phyloP scores from a whole-genome alignment of 352 stramenopile genomes.

The Phytophthora vignae region DNA sequence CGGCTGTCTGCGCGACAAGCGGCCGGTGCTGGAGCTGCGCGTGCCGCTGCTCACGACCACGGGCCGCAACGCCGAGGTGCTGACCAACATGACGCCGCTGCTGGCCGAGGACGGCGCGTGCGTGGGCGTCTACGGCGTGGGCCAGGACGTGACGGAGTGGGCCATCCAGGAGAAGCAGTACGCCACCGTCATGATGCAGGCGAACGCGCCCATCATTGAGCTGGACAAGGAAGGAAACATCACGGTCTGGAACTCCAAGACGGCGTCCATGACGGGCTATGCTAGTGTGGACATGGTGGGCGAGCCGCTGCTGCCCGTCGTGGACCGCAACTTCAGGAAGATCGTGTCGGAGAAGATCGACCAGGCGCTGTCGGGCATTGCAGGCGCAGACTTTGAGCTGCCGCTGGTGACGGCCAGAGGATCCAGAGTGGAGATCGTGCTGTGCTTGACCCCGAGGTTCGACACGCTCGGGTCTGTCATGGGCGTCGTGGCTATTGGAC shows the following conservation, averaged over 20 bases:
- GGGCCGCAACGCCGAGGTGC: slow-evolving; percentile 54
- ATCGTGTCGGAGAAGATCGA: slow-evolving; percentile 64
- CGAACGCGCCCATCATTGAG: slow-evolving; percentile 81
- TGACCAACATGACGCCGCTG: slow-evolving; percentile 66
- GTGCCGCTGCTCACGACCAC: slow-evolving; percentile 55
- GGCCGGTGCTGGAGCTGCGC: slow-evolving; percentile 59
- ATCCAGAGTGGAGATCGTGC: slow-evolving; percentile 59
- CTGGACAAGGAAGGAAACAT: slow-evolving; percentile 75
- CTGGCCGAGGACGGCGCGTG: slow-evolving; percentile 49
- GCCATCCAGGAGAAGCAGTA: slow-evolving; percentile 66
- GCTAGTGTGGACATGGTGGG: slow-evolving; percentile 56
- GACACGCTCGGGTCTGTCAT: slow-evolving; percentile 45
- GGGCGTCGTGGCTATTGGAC: slow-evolving; percentile 63
- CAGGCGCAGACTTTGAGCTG: slow-evolving; percentile 59
- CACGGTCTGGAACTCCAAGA: slow-evolving; percentile 74
- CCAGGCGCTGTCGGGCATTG: slow-evolving; percentile 51
- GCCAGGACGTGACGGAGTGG: slow-evolving; percentile 62
- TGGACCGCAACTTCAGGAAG: slow-evolving; percentile 50
- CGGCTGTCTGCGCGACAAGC: slow-evolving; percentile 37
- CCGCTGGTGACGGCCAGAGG: slow-evolving; percentile 55
- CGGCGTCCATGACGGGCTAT: slow-evolving; percentile 62
- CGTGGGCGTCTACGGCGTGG: slow-evolving; percentile 62
- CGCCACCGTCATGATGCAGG: slow-evolving; percentile 73
- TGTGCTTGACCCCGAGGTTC: slow-evolving; percentile 64
- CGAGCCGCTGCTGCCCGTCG: slow-evolving; percentile 50